Conservation (phyloP, 495 filamentous ascomycete species). For the Penicillium samsonianum region DNA sequence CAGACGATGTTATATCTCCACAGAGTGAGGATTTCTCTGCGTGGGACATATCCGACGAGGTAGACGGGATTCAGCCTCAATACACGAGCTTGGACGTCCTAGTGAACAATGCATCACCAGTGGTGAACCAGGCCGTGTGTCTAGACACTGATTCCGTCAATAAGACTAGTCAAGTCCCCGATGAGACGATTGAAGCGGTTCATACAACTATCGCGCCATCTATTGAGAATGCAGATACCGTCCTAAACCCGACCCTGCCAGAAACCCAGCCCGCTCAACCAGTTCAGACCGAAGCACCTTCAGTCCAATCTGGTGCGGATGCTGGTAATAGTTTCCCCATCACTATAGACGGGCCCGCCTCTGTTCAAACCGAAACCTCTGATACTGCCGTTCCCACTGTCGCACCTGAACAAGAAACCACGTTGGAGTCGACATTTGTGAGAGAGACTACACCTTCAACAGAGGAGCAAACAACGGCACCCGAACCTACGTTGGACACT, state of each 20-base stretch:
- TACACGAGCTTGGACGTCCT: slow-evolving; percentile 7
- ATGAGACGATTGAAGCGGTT: too few species aligned
- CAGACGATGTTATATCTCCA: slow-evolving; percentile 19
- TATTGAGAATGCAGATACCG: neutral
- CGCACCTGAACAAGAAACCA: neutral
- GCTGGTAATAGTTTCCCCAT: too few species aligned
- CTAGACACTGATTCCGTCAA: neutral
- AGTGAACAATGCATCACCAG: slow-evolving; percentile 8
- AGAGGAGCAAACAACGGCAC: neutral
- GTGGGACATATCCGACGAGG: slow-evolving; percentile 23
- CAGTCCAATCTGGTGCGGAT: neutral
- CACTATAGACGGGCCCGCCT: neutral
- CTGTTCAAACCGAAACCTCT: neutral
- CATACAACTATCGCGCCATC: neutral
- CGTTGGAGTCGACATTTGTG: neutral
- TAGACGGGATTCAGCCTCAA: slow-evolving; percentile 3
- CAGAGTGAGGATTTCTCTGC: slow-evolving; percentile 24
- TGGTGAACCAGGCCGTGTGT: neutral
- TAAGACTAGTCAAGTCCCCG: neutral
- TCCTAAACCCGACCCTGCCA: too few species aligned
- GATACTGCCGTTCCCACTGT: neutral
- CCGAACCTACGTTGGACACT: neutral
- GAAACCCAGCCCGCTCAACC: neutral
- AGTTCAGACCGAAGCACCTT: neutral
- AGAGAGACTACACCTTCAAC: neutral